phyloP scores from a whole-genome alignment of 2,329 filamentous ascomycete species.

The Rosellinia necatrix region DNA sequence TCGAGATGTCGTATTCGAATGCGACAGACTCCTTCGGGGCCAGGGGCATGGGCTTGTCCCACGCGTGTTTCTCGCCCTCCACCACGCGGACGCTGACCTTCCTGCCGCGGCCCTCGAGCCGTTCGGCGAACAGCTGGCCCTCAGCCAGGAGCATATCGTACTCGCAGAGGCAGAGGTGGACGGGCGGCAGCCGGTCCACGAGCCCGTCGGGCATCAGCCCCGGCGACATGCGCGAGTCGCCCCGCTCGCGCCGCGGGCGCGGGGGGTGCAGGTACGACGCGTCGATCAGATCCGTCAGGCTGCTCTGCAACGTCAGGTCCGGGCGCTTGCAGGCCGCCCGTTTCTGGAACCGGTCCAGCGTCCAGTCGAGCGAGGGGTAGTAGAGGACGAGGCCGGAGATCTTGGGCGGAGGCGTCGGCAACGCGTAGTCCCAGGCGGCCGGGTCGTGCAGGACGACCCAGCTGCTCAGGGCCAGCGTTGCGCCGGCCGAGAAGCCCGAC shows the following conservation, averaged over 20 bases:
- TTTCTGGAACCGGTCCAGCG: conserved; percentile 58
- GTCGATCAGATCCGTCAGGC: conserved; percentile 66
- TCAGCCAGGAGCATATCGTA: conserved; percentile 41
- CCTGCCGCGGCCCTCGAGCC: conserved; percentile 34
- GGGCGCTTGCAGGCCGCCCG: conserved; percentile 57
- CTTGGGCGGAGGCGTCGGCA: conserved; percentile 45
- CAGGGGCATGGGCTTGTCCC: conserved; percentile 54
- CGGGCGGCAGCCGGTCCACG: conserved; percentile 31
- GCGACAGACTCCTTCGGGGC: conserved; percentile 49
- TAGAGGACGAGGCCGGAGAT: conserved; percentile 63
- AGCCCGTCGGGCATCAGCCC: conserved; percentile 36
- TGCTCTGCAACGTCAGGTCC: conserved; percentile 60
- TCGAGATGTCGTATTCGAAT: conserved; percentile 53
- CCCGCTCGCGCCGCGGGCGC: conserved; percentile 47
- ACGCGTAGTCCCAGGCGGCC: conserved; percentile 30
- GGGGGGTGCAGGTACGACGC: conserved; percentile 62
- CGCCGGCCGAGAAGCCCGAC: conserved; percentile 68
- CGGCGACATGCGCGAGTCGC: conserved; percentile 60
- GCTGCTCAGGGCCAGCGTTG: conserved; percentile 54
- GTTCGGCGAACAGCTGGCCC: conserved; percentile 33
- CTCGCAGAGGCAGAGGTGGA: conserved; percentile 38
- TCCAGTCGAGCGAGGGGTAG: conserved; percentile 67
- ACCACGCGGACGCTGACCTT: conserved; percentile 49
- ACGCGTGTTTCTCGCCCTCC: conserved; percentile 51
- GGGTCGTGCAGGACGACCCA: conserved; percentile 36